A percentile compares a stretch with the other conserved stretches of the same genome.
Evolutionary conservation across 2,329 filamentous ascomycete species (phyloP).

Genomic region (Fusarium denticulatum): DNA sequence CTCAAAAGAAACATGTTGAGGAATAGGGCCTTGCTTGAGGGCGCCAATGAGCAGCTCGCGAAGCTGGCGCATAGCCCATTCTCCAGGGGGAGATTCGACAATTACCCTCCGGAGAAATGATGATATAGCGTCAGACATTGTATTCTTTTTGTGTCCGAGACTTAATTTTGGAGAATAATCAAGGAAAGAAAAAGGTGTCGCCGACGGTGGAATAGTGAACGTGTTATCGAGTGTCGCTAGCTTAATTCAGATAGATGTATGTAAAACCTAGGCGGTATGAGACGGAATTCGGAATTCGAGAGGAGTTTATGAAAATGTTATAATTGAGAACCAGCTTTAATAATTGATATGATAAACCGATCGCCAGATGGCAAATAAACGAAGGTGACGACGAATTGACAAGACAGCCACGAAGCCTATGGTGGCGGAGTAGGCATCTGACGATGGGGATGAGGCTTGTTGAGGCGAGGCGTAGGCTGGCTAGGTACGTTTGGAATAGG

Average conservation of each 20-base stretch:
- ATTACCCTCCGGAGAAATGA: conserved; percentile 72
- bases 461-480: conserved; percentile 34
- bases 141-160: background rate
- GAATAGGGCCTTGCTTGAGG: conserved; percentile 88
- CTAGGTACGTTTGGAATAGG: conserved; percentile 7
- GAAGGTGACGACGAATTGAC: conserved; percentile 38
- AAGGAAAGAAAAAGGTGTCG: conserved; percentile 14
- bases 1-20: conserved; percentile 97
- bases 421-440: conserved; percentile 45
- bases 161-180: conserved; percentile 3
- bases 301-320: conserved; percentile 7
- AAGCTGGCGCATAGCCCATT: conserved; percentile 84
- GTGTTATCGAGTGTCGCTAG: conserved; percentile 30
- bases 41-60: conserved; percentile 89
- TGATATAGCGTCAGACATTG: conserved; percentile 65
- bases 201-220: conserved; percentile 31
- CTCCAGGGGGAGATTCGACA: conserved; percentile 86
- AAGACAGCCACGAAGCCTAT: conserved; percentile 42
- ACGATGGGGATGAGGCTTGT: conserved; percentile 44
- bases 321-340: conserved; percentile 16
- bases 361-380: conserved; percentile 27
- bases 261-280: conserved; percentile 2
- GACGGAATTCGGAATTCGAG: background rate
- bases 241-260: conserved; percentile 1
- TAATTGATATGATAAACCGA: conserved; percentile 8